Base-by-base conservation (phyloP, 2,329 filamentous ascomycete species). In the Sphaerulina musiva region DNA sequence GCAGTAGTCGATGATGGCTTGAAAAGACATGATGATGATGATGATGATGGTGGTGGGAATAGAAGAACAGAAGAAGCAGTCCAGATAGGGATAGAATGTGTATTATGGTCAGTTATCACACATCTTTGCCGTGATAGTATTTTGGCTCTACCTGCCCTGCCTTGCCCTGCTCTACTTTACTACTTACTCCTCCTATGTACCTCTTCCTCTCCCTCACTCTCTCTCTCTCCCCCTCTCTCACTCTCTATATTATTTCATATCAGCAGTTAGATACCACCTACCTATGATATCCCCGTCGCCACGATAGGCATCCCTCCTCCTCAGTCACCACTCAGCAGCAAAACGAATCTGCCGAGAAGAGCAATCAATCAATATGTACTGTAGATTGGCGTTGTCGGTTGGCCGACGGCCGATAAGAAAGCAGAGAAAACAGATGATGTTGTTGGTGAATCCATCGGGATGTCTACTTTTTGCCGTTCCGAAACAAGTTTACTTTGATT, bases 1-100 rank as follows among this genome's bases (percentile, higher is more conserved):
- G 26, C 64, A 55, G 47, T 51, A 60, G 10, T 60, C 52, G 29
- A 60, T 32, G 14, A 60, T 46, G 26, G 32, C 40, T 31, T n/a
- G 8, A 3, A 51, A 36, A 38, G 10, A 12, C 48, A 45, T 45
- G 20, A 20, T 20, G 34, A 1, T 38, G 34, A 7, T 38, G 12
- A 12, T 9, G 34, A 12, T 9, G 10, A 38, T 10, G 34, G 2
- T 20, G 20, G 20, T 20, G 20, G 20, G 20, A 20, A 20, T 20
- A 20, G 20, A 20, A 1, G 14, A 17, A 17, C 14, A 17, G 14
- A 17, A 17, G 14, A 17, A 17, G 14, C 14, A 17, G 14, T 17
- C 14, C 14, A 17, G 14, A 17, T 17, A 17, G 14, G 14, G 14
- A 17, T 17, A 17, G 14, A 17, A 17, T 17, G 14, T 17, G 14